phyloP scores from a whole-genome alignment of 1,139 yeast species.

The Saccharomycopsis crataegensis region DNA sequence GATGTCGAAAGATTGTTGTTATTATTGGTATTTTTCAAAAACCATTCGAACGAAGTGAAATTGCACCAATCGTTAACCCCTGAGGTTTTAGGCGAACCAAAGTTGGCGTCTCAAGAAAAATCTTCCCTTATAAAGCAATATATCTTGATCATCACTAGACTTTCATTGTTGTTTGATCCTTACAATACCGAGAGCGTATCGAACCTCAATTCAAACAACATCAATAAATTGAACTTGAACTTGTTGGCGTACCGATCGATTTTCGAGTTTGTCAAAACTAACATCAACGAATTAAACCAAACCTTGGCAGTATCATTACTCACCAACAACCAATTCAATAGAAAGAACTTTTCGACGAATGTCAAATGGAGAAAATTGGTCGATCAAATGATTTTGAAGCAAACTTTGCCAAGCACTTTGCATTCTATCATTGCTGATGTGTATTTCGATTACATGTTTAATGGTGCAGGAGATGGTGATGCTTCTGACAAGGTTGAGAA shows the following conservation, averaged over 20 bases:
- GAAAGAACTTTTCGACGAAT: slow-evolving; percentile 29
- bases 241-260: slow-evolving; percentile 63
- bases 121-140: slow-evolving; percentile 28
- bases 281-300: slow-evolving; percentile 50
- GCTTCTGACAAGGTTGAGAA: neutral
- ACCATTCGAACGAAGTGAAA: slow-evolving; percentile 26
- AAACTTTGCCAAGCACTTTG: slow-evolving; percentile 35
- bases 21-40: slow-evolving; percentile 39
- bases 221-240: slow-evolving; percentile 12
- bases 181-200: neutral
- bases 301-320: slow-evolving; percentile 44
- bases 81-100: slow-evolving; percentile 27
- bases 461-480: neutral
- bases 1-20: slow-evolving; percentile 35
- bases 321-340: slow-evolving; percentile 45
- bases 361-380: slow-evolving; percentile 54
- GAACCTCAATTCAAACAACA: neutral
- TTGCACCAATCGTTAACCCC: slow-evolving; percentile 27
- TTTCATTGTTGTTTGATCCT: slow-evolving; percentile 38
- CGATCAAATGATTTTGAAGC: slow-evolving; percentile 53
- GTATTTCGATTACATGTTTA: slow-evolving; percentile 29
- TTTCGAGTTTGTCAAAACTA: slow-evolving; percentile 44
- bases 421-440: slow-evolving; percentile 27
- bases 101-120: slow-evolving; percentile 17
- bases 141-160: slow-evolving; percentile 47